Base-by-base conservation (phyloP, 2,329 filamentous ascomycete genomes). In the Cordyceps farinosa region DNA sequence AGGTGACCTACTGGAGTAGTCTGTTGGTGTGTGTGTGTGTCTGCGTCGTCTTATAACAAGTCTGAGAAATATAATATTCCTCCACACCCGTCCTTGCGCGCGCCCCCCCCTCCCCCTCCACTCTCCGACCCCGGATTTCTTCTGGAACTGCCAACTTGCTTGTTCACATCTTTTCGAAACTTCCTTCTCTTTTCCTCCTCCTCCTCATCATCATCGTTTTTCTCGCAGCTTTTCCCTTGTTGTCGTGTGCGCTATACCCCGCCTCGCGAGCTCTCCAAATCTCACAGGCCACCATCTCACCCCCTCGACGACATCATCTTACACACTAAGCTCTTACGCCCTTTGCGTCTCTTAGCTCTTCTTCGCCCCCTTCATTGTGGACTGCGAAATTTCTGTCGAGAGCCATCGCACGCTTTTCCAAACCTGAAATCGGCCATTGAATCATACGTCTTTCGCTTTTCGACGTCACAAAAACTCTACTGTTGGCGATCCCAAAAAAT, bases 21-120 rank as follows among this genome's bases (percentile, higher is more conserved):
- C 30, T 57, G 54, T 57, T 57, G 40, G 54, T 55, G 52, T 44
- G 51, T 40, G 34, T 22, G n/a, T 13, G 11, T 15, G 38, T 40
- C 38, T 40, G 11, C 44, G 27, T 50, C 27, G 47, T 30, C 27
- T 29, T 10, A 17, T 5, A 30, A 51, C 48, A 10, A 30, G 29
- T 51, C 11, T n/a, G 13, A 22, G 66, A 67, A 71, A 70, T 72
- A 72, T 72, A 72, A 72, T 70, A 70, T 67, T 65, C 70, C 70
- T 70, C 68, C 70, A 69, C 70, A 62, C 70, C 69, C 70, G 68
- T 50, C 22, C 44, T 15, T 22, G 22, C 22, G 22, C 22, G 22
- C 22, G n/a, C 15, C 51, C 44, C 57, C 57, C 51, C 52, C 52
- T 34, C 38, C 40, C 38, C 52, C 50, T 55, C 70, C 70, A 69